Percentiles rank a stretch among this genome's conserved stretches.
Evolutionary conservation across 768 basidiomycete genomes (phyloP).

Genomic region (Serendipita sp.): DNA sequence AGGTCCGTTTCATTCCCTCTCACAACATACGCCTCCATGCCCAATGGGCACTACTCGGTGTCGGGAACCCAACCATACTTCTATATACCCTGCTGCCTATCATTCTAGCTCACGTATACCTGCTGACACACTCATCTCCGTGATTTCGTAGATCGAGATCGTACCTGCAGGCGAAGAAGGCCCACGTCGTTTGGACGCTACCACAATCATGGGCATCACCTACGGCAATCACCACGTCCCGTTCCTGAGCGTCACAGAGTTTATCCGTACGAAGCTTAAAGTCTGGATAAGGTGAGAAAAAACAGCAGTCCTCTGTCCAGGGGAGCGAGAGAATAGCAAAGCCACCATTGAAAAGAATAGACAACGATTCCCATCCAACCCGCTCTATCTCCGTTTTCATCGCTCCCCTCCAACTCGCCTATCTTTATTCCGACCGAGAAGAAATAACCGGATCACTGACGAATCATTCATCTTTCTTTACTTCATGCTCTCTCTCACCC

Average conservation of each 20-base stretch:
- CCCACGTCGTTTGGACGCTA: slow-evolving; percentile 52
- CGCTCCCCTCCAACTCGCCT: no score
- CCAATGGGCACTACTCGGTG: neutral
- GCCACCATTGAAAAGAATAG: no score
- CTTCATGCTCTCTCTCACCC: no score
- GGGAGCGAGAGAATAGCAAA: neutral
- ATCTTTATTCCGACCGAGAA: no score
- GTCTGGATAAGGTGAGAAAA: slow-evolving; percentile 54
- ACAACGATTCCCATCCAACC: no score
- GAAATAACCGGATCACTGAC: no score
- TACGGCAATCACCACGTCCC: slow-evolving; percentile 33
- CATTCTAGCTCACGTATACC: neutral
- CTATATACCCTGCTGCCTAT: neutral
- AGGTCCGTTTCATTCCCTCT: slow-evolving; percentile 30
- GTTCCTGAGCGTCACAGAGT: slow-evolving; percentile 74
- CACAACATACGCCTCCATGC: neutral
- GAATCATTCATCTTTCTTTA: no score
- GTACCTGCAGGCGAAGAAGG: slow-evolving; percentile 69
- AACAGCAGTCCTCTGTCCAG: no score
- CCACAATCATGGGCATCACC: slow-evolving; percentile 52
- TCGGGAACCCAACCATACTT: neutral
- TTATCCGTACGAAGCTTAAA: slow-evolving; percentile 72
- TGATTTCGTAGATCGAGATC: slow-evolving; percentile 52
- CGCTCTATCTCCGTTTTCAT: no score
- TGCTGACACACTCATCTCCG: neutral